Percentiles rank a stretch among this genome's conserved stretches.
phyloP scores from a whole-genome alignment of 2,329 filamentous ascomycete species.

The Fusarium vanettenii region DNA sequence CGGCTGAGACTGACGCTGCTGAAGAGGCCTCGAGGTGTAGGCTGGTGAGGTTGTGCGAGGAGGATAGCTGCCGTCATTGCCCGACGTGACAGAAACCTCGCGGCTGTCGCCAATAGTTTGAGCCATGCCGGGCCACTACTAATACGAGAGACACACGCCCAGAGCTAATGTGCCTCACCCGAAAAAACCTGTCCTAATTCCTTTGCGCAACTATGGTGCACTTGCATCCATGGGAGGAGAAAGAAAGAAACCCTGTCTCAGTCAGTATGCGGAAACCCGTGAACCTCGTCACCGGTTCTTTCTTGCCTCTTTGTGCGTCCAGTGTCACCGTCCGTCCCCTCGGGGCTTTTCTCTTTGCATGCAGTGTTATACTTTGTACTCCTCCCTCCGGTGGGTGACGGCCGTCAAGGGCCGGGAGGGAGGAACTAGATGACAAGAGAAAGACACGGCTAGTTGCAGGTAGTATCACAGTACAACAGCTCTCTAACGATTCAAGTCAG shows the following conservation, averaged over 20 bases:
- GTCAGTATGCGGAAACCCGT: slow-evolving; percentile 19
- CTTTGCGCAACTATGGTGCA: slow-evolving; percentile 31
- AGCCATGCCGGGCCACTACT: slow-evolving; percentile 40
- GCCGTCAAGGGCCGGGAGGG: background rate
- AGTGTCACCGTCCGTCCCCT: slow-evolving; percentile 19
- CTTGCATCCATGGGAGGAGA: slow-evolving; percentile 43
- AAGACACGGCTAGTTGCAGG: slow-evolving; percentile 3
- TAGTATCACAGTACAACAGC: slow-evolving; percentile 17
- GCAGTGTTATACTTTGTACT: background rate
- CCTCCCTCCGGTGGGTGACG: slow-evolving; percentile 1
- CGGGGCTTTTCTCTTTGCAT: slow-evolving; percentile 25
- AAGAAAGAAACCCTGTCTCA: slow-evolving; percentile 22
- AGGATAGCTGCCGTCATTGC: slow-evolving; percentile 34
- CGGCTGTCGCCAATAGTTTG: slow-evolving; percentile 32
- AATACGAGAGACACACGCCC: slow-evolving; percentile 14
- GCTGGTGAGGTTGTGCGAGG: slow-evolving; percentile 27
- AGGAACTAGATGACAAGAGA: slow-evolving; percentile 1
- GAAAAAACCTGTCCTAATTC: slow-evolving; percentile 15
- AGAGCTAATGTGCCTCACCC: slow-evolving; percentile 4
- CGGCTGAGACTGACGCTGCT: slow-evolving; percentile 18
- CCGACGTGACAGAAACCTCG: slow-evolving; percentile 36
- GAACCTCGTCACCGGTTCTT: background rate
- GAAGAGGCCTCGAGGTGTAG: slow-evolving; percentile 1
- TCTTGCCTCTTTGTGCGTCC: slow-evolving; percentile 23
- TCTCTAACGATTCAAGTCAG: background rate